Percentiles rank a stretch among this genome's conserved stretches.
Conservation (phyloP, 1,284 basidiomycete species). For the Boletus semigastroideus region DNA sequence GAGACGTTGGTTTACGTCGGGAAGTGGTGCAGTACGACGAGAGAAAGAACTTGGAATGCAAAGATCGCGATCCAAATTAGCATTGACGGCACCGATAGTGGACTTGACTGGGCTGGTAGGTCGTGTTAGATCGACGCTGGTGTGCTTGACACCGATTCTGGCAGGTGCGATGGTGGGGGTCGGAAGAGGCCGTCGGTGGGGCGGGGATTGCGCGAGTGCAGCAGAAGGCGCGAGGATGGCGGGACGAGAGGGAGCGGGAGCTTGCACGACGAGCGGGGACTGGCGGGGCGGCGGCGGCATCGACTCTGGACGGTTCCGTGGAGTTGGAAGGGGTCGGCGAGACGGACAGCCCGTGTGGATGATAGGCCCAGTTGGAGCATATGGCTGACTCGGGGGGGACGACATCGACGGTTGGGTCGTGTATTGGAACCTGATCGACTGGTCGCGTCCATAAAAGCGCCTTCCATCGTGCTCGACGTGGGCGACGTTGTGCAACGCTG, state of each 20-base stretch:
- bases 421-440: conserved; percentile 25
- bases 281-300: conserved; percentile 26
- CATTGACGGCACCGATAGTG: conserved; percentile 3
- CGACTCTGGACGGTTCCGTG: conserved; percentile 33
- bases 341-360: conserved; percentile 18
- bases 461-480: conserved; percentile 12
- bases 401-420: conserved; percentile 6
- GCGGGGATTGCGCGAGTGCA: conserved; percentile 7
- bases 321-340: conserved; percentile 31
- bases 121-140: conserved; percentile 25
- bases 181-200: conserved; percentile 26
- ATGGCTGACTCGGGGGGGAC: conserved; percentile 3
- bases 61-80: conserved; percentile 21
- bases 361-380: conserved; percentile 5
- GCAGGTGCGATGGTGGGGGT: conserved; percentile 16
- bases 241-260: conserved; percentile 33
- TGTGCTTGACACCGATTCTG: conserved; percentile 19
- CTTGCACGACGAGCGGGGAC: conserved; percentile 28
- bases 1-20: conserved; percentile 4
- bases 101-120: conserved; percentile 22
- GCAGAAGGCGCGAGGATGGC: conserved; percentile 26
- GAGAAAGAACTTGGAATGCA: conserved; percentile 28
- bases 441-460: conserved; percentile 7
- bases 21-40: conserved; percentile 19
- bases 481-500: conserved; percentile 4